Evolutionary conservation across 2,329 filamentous ascomycete species (phyloP), one percentile per base, ranked within the genome.

Genomic region (Paraconiothyrium sp.): DNA sequence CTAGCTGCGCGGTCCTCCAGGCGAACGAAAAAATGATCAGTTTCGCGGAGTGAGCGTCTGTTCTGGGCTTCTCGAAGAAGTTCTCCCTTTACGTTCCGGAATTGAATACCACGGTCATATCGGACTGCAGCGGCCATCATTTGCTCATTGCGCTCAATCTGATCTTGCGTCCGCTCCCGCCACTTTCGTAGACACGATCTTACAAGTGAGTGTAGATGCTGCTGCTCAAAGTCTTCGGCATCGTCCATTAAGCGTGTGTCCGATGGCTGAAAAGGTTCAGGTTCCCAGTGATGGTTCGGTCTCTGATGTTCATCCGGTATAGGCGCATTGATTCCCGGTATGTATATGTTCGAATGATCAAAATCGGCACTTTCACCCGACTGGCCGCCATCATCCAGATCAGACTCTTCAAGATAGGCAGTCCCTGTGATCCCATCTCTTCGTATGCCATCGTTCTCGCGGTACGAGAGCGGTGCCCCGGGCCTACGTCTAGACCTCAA

Each of bases 1-100:
- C 86, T 85, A 1, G 80, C 82, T 34, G 90, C 90, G 49, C 88
- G 85, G 54, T 79, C 81, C 72, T 89, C 87, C 16, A 89, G 78
- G 52, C 83, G 82, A 20, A 80, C 80, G 66, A 84, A 88, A 66
- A 87, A 88, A 41, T 78, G 79, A 52, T 86, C 81, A 7, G 82
- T 86, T 65, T 84, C 82, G 24, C 72, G 76, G 14, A 67, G 74
- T 49, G 81, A 80, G 13, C 78, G 79, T 59, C 80, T 83, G 2
- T 67, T 57, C 8, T 68, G 72, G 11, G 69, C 64, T 27, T 68
- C 69, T 13, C 66, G 62, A 1, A 62, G 67, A 30, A 75, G 69
- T 10, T 80, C 76, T 57, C 85, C 83, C 47, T 89, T 80, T 0
- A 83, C 84, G 64, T 85, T 81, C 41, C 80, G 82, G 50, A 88